Percentiles rank a stretch among this genome's conserved stretches.
phyloP scores from a whole-genome alignment of 306 rosid species.

The Malus fusca region DNA sequence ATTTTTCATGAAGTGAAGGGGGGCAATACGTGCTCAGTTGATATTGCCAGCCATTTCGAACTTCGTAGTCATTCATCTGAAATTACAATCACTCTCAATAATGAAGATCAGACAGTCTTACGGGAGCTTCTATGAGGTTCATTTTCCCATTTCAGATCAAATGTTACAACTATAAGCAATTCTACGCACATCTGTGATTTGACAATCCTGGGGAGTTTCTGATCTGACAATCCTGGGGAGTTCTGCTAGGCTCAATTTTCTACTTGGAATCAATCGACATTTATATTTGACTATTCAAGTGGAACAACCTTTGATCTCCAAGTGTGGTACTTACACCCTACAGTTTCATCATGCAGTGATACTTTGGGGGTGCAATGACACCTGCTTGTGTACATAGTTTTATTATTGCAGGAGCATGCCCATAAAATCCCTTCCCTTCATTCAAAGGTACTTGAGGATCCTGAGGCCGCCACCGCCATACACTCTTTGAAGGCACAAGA shows the following conservation, averaged over 20 bases:
- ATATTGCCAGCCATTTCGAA: constrained; percentile 43
- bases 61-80: constrained; percentile 21
- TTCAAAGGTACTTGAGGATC: constrained; percentile 69
- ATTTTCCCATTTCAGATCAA: constrained; percentile 35
- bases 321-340: constrained; percentile 50
- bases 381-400: constrained; percentile 73
- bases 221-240: not conserved
- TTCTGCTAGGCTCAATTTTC: not conserved
- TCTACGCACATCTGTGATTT: not conserved
- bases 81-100: constrained; percentile 13
- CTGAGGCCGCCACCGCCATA: constrained; percentile 65
- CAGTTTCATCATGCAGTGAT: constrained; percentile 62
- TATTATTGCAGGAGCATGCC: constrained; percentile 70
- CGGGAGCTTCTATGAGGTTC: constrained; percentile 47
- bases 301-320: constrained; percentile 7
- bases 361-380: constrained; percentile 47
- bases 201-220: not conserved
- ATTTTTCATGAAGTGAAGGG: not conserved
- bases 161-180: constrained; percentile 13
- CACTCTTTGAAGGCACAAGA: constrained; percentile 69
- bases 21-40: not conserved
- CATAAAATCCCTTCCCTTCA: constrained; percentile 60
- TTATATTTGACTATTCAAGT: not conserved
- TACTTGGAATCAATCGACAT: not conserved
- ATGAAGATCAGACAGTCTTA: constrained; percentile 34